Conservation (phyloP, 129 eudicot genomes). For the Smallanthus sonchifolius region DNA sequence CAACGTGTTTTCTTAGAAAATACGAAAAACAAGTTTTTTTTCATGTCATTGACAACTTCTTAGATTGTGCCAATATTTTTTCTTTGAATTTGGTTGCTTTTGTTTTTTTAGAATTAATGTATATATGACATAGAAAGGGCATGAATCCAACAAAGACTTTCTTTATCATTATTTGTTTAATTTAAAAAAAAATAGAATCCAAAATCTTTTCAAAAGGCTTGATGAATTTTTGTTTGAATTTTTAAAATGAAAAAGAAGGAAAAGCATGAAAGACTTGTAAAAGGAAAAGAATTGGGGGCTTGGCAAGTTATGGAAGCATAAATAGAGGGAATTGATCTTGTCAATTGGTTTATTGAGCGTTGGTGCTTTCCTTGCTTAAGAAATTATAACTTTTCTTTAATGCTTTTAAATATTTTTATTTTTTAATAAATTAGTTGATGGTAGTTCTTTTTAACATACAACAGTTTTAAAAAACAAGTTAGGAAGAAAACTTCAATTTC, state of each 20-base stretch:
- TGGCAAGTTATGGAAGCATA: conserved; percentile 24
- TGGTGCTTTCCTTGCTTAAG: conserved; percentile 64
- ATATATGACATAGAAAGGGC: conserved; percentile 38
- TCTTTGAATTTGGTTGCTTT: not conserved
- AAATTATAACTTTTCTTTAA: conserved; percentile 46
- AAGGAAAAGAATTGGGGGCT: conserved; percentile 15
- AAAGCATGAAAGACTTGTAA: conserved; percentile 17
- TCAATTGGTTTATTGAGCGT: conserved; percentile 27
- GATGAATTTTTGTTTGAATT: conserved; percentile 17
- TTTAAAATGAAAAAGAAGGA: not conserved
- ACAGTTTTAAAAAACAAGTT: not conserved
- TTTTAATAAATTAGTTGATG: conserved; percentile 11
- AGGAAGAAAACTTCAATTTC: not conserved
- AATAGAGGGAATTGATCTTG: conserved; percentile 26
- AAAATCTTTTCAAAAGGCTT: conserved; percentile 22
- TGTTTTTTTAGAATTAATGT: not conserved
- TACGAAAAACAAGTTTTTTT: not conserved
- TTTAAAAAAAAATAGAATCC: conserved; percentile 1
- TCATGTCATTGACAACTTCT: not conserved
- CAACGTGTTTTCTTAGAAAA: not conserved
- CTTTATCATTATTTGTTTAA: conserved; percentile 12
- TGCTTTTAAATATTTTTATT: not conserved
- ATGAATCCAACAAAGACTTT: conserved; percentile 40
- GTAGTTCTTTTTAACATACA: not conserved
- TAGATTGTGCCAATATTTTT: conserved; percentile 9